Evolutionary conservation across 2,329 filamentous ascomycete species (phyloP), one percentile per base, ranked within the genome.

Genomic region (Paramyrothecium sp.): DNA sequence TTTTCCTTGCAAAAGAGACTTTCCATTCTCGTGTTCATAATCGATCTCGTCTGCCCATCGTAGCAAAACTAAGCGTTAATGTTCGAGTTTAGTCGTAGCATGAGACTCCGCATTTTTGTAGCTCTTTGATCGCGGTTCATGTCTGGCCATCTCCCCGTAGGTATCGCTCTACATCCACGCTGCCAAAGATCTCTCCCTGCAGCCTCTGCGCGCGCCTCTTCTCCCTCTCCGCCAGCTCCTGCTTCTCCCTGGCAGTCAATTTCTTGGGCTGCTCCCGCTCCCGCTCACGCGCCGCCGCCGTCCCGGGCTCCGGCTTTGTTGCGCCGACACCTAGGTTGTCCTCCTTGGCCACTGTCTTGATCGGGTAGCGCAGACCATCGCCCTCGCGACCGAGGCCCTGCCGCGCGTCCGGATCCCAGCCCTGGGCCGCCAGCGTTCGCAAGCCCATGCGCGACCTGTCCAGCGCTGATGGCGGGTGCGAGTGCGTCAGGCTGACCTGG

Each of bases 151-250:
- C 61, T 3, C 73, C 72, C 51, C 87, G 83, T 19, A 96, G 73
- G 69, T 96, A 95, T 67, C 81, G 85, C 65, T 92, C 85, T 55
- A 96, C 77, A 62, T 94, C 89, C n/a, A 89, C 83, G 62, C 84
- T 87, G 20, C 84, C 82, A 72, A 90, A 94, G 60, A 97, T 89
- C 74, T 90, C 81, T 63, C 85, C 80, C 61, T 87, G 81, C 58
- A 97, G 70, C 65, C 75, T 85, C 58, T 90, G 84, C 19, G 81
- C 79, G 60, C 79, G 87, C 69, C 76, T 85, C 73, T 80, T 88
- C 57, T 88, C 86, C 60, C 87, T 83, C 48, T 78, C 74, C 3
- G 85, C 85, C 67, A 81, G 73, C 69, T 84, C 86, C 64, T 85
- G 81, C 44, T 88, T 79, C 71, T 89, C 84, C 65, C 88, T 90